phyloP scores from a whole-genome alignment of 257 asterid genomes.

The Nicotiana obtusifolia region DNA sequence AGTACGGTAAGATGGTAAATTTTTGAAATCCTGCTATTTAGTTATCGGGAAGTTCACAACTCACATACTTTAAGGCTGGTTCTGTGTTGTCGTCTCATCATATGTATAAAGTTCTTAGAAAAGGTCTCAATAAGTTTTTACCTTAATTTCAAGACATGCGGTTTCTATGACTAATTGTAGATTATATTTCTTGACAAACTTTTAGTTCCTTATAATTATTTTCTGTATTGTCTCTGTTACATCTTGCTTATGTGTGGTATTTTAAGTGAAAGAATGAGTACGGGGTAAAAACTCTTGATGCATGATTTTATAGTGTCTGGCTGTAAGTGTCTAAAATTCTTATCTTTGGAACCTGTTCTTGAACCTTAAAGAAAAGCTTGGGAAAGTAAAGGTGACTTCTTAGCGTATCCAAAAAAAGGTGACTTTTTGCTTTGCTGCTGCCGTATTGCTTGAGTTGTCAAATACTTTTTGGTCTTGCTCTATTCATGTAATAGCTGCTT shows the following conservation, averaged over 20 bases:
- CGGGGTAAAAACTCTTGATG: neutral
- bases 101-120: neutral
- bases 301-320: neutral
- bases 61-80: neutral
- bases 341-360: neutral
- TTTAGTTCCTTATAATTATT: neutral
- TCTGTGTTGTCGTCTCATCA: neutral
- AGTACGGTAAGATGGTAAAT: slow-evolving; percentile 64
- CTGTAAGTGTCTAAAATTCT: neutral
- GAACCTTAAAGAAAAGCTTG: neutral
- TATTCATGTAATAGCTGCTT: neutral
- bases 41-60: neutral
- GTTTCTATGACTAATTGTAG: neutral
- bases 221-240: neutral
- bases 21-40: neutral
- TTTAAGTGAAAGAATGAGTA: neutral
- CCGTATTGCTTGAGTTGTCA: neutral
- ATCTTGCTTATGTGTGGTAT: neutral
- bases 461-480: neutral
- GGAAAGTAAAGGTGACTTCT: neutral
- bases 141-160: neutral
- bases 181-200: neutral
- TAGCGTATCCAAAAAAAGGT: neutral
- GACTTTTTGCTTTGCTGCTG: neutral
- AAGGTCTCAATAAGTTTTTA: neutral